Base-by-base conservation (phyloP, 805 yeast genomes). In the Saccharomyces jurei region DNA sequence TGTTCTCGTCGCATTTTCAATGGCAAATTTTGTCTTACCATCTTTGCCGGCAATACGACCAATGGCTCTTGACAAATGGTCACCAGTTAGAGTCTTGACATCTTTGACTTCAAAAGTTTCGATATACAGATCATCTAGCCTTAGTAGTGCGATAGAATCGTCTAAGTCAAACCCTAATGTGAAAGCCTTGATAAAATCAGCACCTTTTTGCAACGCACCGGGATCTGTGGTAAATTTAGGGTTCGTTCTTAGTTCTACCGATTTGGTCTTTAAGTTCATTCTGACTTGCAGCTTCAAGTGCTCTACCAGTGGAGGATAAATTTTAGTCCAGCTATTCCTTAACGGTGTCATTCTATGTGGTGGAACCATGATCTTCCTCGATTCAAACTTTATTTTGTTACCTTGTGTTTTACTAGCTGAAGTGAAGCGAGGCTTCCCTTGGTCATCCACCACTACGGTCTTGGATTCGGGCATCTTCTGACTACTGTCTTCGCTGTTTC, bases 21-120 rank as follows among this genome's bases (percentile, higher is more conserved):
- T 94, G 31, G 99, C 97, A 71, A 92, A 94, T 75, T 92, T 94
- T 58, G 98, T 94, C 74, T 91, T 92, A 68, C 99, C 99, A 69
- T 94, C 99, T 69, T 94, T 95, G 72, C 99, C 99, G 13, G 99
- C 99, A 72, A 94, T 94, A 80, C 99, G 89, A 67, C 99, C 99
- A 70, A 94, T 94, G 6, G 99, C 99, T 80, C 99, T 86, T 52
- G 96, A 87, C 69, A 94, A 78, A 81, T 94, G 99, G 74, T 94
- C 99, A 28, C 98, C 99, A 29, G 83, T 84, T 62, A 94, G 77
- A 4, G 97, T 92, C 74, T 94, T 95, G 55, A 94, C 97, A 72
- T 94, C 99, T 71, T 94, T 94, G 64, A 94, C 80, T 70, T 94
- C 99, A 68, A 94, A 94, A 4, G 98, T 89, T 73, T 94, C 99